Conservation (phyloP, 2,329 filamentous ascomycete species). For the Laburnicola sp. region DNA sequence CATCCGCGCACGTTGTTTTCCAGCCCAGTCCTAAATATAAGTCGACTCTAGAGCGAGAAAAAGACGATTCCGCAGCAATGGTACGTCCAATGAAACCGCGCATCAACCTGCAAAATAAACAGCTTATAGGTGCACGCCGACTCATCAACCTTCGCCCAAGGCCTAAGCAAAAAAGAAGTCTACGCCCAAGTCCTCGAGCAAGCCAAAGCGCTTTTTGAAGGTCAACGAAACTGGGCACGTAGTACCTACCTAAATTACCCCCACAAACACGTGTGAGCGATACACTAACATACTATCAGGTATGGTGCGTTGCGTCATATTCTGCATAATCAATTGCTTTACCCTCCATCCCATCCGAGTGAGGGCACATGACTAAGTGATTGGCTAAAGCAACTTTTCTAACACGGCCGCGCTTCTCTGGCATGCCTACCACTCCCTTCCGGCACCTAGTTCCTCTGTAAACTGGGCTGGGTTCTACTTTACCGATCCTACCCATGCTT, state of each 20-base stretch:
- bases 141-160: constrained; percentile 70
- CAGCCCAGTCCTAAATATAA: neutral
- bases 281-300: constrained; percentile 13
- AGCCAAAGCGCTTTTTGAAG: constrained; percentile 68
- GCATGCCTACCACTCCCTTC: constrained; percentile 76
- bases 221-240: constrained; percentile 76
- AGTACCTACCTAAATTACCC: neutral
- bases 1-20: constrained; percentile 1
- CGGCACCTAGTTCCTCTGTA: constrained; percentile 65
- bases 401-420: constrained; percentile 76
- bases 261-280: neutral
- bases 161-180: constrained; percentile 70
- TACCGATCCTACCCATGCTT: constrained; percentile 40
- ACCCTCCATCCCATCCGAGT: neutral
- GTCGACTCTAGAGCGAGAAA: neutral
- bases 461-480: constrained; percentile 74
- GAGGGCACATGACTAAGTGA: neutral
- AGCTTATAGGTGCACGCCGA: constrained; percentile 70
- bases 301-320: constrained; percentile 18
- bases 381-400: constrained; percentile 61
- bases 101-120: neutral
- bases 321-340: neutral
- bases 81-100: constrained; percentile 1
- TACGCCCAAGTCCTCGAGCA: constrained; percentile 75
- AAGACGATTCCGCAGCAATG: neutral